Evolutionary conservation across 2,329 filamentous ascomycete genomes (phyloP).

Genomic region (Apiospora marii): DNA sequence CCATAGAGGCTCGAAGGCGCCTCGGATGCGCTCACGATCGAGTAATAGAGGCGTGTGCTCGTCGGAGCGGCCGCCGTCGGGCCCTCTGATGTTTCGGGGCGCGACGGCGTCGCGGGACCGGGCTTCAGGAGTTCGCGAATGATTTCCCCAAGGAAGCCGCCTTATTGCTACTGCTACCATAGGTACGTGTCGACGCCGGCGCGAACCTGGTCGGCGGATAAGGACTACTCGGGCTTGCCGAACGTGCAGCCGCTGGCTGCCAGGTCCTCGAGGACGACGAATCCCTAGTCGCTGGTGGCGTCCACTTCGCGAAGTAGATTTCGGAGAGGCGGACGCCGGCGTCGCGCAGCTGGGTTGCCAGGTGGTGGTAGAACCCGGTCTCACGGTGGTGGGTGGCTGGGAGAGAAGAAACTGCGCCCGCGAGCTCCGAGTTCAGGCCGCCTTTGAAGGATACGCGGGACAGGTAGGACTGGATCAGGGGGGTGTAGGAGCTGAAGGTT

Average conservation of each 20-base stretch:
- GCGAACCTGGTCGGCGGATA: neutral
- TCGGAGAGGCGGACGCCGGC: neutral
- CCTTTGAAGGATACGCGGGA: neutral
- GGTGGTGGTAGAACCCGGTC: neutral
- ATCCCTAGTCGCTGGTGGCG: neutral
- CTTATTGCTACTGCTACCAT: neutral
- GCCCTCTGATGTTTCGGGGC: neutral
- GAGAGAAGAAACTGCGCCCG: neutral
- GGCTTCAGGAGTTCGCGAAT: neutral
- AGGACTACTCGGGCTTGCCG: neutral
- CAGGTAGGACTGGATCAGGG: neutral
- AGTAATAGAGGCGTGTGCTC: neutral
- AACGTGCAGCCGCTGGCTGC: neutral
- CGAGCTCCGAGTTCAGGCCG: neutral
- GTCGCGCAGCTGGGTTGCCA: neutral
- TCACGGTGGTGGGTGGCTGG: neutral
- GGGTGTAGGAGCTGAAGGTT: neutral
- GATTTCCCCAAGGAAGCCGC: neutral
- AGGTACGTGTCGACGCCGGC: neutral
- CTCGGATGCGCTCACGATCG: neutral
- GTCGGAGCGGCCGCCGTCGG: neutral
- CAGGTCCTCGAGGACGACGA: neutral
- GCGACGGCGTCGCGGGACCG: neutral
- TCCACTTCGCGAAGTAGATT: neutral
- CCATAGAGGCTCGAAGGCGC: neutral